These are phyloP conservation scores for Kwoniella sp. DNA, from an alignment of 768 basidiomycete species.

Conservation along the genomic window DNA sequence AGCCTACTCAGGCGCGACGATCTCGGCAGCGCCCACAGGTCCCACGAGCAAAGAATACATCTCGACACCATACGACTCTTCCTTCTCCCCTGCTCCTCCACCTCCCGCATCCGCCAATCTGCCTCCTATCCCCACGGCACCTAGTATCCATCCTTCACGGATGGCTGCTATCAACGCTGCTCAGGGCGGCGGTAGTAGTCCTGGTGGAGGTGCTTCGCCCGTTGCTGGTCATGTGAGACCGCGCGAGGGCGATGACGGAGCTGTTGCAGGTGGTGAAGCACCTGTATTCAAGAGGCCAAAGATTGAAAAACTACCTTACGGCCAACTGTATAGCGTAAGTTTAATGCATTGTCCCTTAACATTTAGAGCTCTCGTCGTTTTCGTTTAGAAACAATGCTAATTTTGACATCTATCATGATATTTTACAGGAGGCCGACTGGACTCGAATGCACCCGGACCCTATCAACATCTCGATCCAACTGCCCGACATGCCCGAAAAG, in stretches of 20 bases:
- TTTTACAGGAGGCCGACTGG: conserved; percentile 66
- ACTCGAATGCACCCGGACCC: conserved; percentile 87
- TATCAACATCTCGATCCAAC: conserved; percentile 78
- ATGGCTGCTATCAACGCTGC: conserved; percentile 65
- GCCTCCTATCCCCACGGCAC: conserved; percentile 44
- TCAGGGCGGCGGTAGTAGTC: neutral
- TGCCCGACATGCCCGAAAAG: conserved; percentile 78
- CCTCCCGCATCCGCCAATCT: neutral
- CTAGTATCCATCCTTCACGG: conserved; percentile 71
- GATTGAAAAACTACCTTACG: conserved; percentile 81
- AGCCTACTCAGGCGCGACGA: conserved; percentile 73
- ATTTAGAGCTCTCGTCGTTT: too few relatives aligned
- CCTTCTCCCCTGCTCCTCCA: conserved; percentile 23
- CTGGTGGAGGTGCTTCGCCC: conserved; percentile 24
- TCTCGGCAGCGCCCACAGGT: conserved; percentile 90
- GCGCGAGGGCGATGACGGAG: conserved; percentile 64
- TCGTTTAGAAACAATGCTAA: too few relatives aligned
- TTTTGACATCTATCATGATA: neutral
- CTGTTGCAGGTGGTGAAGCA: conserved; percentile 63
- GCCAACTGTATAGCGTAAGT: conserved; percentile 71
- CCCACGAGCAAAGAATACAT: conserved; percentile 57
- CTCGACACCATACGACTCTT: conserved; percentile 33
- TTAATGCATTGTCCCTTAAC: conserved; percentile 1
- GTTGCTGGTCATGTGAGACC: conserved; percentile 65
- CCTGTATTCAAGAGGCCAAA: conserved; percentile 82